phyloP scores from a whole-genome alignment of 225 moss, liverwort and hornwort genomes.

The Rhytidiadelphus loreus region DNA sequence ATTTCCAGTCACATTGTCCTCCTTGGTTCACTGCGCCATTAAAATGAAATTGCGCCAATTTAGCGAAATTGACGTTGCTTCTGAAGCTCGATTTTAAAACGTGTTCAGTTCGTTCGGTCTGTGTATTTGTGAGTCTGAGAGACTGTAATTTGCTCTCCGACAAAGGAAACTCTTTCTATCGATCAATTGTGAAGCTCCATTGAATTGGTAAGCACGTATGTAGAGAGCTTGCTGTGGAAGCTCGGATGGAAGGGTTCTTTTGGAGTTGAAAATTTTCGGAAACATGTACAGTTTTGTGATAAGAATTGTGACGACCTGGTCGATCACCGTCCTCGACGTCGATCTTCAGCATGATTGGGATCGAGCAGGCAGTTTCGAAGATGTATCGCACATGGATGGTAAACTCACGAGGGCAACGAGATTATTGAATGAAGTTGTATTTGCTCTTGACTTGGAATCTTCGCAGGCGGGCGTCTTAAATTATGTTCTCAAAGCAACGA shows the following conservation, averaged over 20 bases:
- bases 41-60: neutral
- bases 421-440: neutral
- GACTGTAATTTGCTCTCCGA: neutral
- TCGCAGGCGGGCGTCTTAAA: neutral
- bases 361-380: neutral
- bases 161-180: neutral
- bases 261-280: too few species aligned
- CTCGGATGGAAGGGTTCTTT: neutral
- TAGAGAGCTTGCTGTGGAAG: neutral
- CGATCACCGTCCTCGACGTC: neutral
- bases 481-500: neutral
- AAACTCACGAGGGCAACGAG: too few species aligned
- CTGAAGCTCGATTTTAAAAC: neutral
- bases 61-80: neutral
- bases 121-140: neutral
- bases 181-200: too few species aligned
- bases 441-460: neutral
- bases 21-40: neutral
- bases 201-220: neutral
- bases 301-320: neutral
- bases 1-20: neutral
- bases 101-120: neutral
- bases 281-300: neutral
- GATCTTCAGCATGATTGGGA: neutral
- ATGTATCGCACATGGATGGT: too few species aligned